Evolutionary conservation across 2,329 filamentous ascomycete species (phyloP).

Genomic region (Lithohypha guttulata): DNA sequence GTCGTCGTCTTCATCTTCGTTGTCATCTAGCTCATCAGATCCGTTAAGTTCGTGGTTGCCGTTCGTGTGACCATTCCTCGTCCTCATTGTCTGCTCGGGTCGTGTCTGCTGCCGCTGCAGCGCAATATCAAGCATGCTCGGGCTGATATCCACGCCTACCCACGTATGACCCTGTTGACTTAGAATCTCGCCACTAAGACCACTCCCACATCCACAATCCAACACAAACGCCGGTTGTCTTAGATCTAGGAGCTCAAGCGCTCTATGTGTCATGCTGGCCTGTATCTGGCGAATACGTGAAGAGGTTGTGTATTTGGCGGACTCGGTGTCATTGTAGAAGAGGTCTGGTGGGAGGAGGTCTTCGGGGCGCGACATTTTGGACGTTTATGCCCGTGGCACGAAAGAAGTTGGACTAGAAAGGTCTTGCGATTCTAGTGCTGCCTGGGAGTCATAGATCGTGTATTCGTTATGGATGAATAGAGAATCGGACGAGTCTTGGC

Average conservation of each 20-base stretch:
- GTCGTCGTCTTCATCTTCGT: conserved; percentile 4
- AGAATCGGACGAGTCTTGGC: no score
- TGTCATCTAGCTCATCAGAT: not conserved
- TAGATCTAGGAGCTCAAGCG: conserved; percentile 81
- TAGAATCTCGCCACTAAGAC: conserved; percentile 87
- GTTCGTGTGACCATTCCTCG: not conserved
- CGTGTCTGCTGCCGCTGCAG: conserved; percentile 52
- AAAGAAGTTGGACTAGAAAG: not conserved
- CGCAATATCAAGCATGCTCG: conserved; percentile 93
- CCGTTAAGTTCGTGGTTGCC: not conserved
- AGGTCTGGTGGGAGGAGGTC: conserved; percentile 93
- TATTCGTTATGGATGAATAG: no score
- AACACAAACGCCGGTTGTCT: conserved; percentile 73
- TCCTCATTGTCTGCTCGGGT: not conserved
- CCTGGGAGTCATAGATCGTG: not conserved
- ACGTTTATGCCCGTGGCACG: not conserved
- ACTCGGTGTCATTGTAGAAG: conserved; percentile 93
- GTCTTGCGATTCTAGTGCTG: not conserved
- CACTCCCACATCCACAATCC: conserved; percentile 92
- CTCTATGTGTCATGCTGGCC: conserved; percentile 84
- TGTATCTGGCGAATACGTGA: conserved; percentile 95
- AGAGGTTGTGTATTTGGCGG: conserved; percentile 92
- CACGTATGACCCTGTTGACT: conserved; percentile 78
- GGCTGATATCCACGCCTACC: conserved; percentile 94
- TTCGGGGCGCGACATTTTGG: conserved; percentile 89